A percentile compares a stretch with the other conserved stretches of the same genome.
Conservation (phyloP, 495 filamentous ascomycete species). For the Aspergillus bridgeri region DNA sequence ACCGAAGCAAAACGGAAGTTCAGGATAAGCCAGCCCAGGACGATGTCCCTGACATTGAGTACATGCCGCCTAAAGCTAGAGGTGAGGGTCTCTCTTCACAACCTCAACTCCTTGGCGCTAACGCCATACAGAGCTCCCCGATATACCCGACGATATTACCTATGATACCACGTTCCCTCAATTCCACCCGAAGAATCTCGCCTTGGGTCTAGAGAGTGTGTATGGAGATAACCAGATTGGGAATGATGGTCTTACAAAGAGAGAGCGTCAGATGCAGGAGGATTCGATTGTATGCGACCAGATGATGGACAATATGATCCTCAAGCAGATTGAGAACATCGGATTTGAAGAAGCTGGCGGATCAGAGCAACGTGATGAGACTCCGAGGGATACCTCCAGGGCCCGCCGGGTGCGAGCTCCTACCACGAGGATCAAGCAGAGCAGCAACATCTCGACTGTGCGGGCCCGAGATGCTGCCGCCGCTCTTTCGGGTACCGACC, state of each 20-base stretch:
- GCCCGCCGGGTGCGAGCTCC: constrained; percentile 26
- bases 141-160: constrained; percentile 72
- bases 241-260: constrained; percentile 63
- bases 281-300: constrained; percentile 40
- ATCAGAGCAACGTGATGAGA: constrained; percentile 20
- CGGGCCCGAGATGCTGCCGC: constrained; percentile 53
- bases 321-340: constrained; percentile 57
- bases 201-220: constrained; percentile 57
- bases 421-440: constrained; percentile 20
- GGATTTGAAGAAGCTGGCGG: constrained; percentile 45
- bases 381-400: constrained; percentile 11
- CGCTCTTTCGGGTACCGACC: constrained; percentile 45
- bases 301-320: constrained; percentile 57
- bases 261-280: constrained; percentile 59
- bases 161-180: constrained; percentile 52
- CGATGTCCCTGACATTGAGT: constrained; percentile 69
- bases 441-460: constrained; percentile 39
- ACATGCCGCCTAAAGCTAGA: constrained; percentile 65
- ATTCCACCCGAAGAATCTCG: constrained; percentile 61
- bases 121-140: constrained; percentile 56
- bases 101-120: constrained; percentile 40
- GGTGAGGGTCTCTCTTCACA: constrained; percentile 32
- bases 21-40: constrained; percentile 43
- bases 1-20: constrained; percentile 32
- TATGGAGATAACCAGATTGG: constrained; percentile 62